Evolutionary conservation across 352 stramenopile species (phyloP), one percentile per base, ranked within the genome.

Genomic region (Phytophthora multivora): DNA sequence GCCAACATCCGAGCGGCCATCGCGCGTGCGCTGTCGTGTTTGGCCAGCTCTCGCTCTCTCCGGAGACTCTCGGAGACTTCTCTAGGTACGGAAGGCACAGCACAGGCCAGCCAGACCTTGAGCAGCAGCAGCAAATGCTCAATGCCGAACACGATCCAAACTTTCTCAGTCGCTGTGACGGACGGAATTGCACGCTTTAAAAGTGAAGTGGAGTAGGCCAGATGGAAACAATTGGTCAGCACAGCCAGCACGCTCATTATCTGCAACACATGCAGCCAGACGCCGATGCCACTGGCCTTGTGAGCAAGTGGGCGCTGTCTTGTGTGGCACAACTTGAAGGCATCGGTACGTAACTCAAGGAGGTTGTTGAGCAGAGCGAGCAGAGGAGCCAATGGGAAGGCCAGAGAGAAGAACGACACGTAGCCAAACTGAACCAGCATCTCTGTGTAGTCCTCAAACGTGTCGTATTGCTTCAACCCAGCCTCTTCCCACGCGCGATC

Each of bases 341-440:
- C 96, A 71, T 98, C 92, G 5, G 96, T 87, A 53, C 96, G 88
- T 59, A 98, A 88, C 59, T 96, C 91, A 0, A 98, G 11, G 30
- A 98, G 63, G 62, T 98, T 97, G 70, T 98, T 98, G 39, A 97
- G 50, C 4, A 98, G 70, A 36, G 90, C 91, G 12, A 98, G 86
- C 11, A 98, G 64, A 38, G 96, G 94, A 9, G 92, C 96, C n/a
- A 98, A 85, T n/a, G 96, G 94, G 40, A 98, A 90, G 2, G 96
- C 88, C 12, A 98, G 72, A 45, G 91, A 98, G 74, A 98, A 98
- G 66, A 97, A 98, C 16, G 91, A 96, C 33, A 98, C 93, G 70
- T 98, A 98, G 36, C 91, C 92, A 66, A 98, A 98, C 67, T 98
- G 93, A 52, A 98, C 94, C 39, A 98, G 64, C 81, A 95, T 91